These are phyloP conservation scores for Quercus phellos DNA, from an alignment of 331 rosid species.

Conservation along the genomic window DNA sequence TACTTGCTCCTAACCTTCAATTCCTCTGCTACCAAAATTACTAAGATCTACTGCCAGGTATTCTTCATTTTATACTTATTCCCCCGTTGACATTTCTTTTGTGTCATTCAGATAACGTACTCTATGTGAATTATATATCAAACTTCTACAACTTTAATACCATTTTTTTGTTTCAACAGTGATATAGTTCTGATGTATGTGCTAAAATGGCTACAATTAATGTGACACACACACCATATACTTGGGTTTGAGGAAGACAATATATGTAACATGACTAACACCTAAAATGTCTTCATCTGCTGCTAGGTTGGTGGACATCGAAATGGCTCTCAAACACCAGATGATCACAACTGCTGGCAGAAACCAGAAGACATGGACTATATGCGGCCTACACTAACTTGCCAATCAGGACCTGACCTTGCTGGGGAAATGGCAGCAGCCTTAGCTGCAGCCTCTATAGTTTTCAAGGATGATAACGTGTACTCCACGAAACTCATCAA, in stretches of 20 bases:
- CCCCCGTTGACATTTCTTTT: too few species aligned
- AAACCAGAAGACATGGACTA: constrained; percentile 61
- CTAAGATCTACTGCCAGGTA: constrained; percentile 52
- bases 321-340: constrained; percentile 36
- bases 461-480: constrained; percentile 38
- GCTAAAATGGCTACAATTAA: too few species aligned
- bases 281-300: background rate
- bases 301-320: constrained; percentile 45
- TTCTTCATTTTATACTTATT: background rate
- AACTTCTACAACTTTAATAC: too few species aligned
- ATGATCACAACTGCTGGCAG: constrained; percentile 61
- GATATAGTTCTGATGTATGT: too few species aligned
- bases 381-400: constrained; percentile 21
- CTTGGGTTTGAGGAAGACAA: too few species aligned
- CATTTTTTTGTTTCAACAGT: too few species aligned
- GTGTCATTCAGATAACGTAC: too few species aligned
- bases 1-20: constrained; percentile 64
- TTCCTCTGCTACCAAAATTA: constrained; percentile 47
- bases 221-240: too few species aligned
- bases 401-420: constrained; percentile 43
- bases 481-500: constrained; percentile 43
- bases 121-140: too few species aligned
- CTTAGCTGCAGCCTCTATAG: constrained; percentile 61
- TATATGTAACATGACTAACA: too few species aligned
- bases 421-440: constrained; percentile 76